Conservation (phyloP, 805 yeast species). For the Pichia sporocuriosa region DNA sequence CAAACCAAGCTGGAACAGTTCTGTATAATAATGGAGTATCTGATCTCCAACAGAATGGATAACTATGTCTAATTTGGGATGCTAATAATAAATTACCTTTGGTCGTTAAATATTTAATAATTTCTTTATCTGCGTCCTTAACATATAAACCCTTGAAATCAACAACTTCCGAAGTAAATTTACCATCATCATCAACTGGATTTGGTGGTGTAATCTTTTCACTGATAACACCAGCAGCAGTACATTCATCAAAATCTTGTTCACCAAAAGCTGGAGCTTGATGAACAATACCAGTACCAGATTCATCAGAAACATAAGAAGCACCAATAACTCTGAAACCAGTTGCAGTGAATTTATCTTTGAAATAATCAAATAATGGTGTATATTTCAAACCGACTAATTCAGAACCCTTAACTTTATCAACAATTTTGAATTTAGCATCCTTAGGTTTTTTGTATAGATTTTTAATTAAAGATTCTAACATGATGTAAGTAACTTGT, state of each 20-base stretch:
- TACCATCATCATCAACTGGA: conserved; percentile 92
- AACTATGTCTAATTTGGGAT: conserved; percentile 87
- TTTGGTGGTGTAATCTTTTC: conserved; percentile 75
- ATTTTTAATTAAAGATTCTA: conserved; percentile 76
- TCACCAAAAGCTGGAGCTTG: conserved; percentile 99
- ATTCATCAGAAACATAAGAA: conserved; percentile 81
- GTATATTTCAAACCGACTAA: conserved; percentile 72
- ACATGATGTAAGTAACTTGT: conserved; percentile 70
- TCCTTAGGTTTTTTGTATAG: conserved; percentile 91
- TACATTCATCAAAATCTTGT: conserved; percentile 85
- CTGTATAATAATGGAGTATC: conserved; percentile 95
- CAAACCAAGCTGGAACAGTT: conserved; percentile 98
- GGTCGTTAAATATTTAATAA: conserved; percentile 77
- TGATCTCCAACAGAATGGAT: conserved; percentile 99
- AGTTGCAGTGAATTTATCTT: conserved; percentile 62
- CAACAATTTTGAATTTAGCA: conserved; percentile 80
- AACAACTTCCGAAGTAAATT: conserved; percentile 66
- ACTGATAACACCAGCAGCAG: conserved; percentile 64
- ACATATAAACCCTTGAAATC: conserved; percentile 81
- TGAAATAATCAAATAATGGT: conserved; percentile 80
- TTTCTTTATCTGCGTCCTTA: conserved; percentile 90
- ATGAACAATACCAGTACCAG: conserved; percentile 99
- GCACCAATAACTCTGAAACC: conserved; percentile 81
- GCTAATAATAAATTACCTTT: conserved; percentile 68
- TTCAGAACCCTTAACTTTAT: conserved; percentile 70